Evolutionary conservation across 108 stramenopile species (phyloP).

Genomic region (Chaetoceros tenuissimus): DNA sequence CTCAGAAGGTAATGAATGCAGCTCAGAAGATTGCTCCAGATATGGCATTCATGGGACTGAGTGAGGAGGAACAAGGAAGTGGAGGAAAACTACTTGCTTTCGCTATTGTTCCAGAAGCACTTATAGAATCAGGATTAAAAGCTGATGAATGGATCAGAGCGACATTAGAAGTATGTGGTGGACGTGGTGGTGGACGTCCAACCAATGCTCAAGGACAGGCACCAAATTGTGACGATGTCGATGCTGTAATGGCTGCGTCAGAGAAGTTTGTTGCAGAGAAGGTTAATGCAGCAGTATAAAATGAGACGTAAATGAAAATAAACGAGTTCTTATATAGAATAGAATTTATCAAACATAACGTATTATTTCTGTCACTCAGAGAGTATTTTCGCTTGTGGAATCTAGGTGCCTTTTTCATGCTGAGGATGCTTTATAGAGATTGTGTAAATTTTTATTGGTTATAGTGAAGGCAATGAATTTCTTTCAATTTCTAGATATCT

Average conservation of each 20-base stretch:
- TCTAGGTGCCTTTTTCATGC: too few species aligned
- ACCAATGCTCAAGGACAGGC: conserved; percentile 79
- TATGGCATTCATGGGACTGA: conserved; percentile 78
- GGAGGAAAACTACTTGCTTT: conserved; percentile 82
- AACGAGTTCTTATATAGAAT: too few species aligned
- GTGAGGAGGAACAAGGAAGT: conserved; percentile 56
- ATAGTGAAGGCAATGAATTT: too few species aligned
- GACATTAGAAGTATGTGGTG: conserved; percentile 65
- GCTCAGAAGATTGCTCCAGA: conserved; percentile 75
- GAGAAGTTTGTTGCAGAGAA: conserved; percentile 44
- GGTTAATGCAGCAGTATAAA: conserved; percentile 2
- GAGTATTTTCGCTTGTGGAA: too few species aligned
- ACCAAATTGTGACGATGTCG: conserved; percentile 50
- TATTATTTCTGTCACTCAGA: too few species aligned
- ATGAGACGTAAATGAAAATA: too few species aligned
- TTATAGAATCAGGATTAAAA: conserved; percentile 53
- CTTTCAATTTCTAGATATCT: too few species aligned
- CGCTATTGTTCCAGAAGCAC: conserved; percentile 58
- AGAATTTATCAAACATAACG: too few species aligned
- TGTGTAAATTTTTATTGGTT: too few species aligned
- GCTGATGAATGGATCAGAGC: conserved; percentile 76
- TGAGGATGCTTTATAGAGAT: too few species aligned
- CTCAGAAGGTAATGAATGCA: conserved; percentile 83
- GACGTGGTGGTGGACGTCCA: conserved; percentile 80
- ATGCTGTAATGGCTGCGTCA: conserved; percentile 53